Evolutionary conservation across 2,329 filamentous ascomycete species (phyloP), one percentile per base, ranked within the genome.

Genomic region (Diplodia corticola): DNA sequence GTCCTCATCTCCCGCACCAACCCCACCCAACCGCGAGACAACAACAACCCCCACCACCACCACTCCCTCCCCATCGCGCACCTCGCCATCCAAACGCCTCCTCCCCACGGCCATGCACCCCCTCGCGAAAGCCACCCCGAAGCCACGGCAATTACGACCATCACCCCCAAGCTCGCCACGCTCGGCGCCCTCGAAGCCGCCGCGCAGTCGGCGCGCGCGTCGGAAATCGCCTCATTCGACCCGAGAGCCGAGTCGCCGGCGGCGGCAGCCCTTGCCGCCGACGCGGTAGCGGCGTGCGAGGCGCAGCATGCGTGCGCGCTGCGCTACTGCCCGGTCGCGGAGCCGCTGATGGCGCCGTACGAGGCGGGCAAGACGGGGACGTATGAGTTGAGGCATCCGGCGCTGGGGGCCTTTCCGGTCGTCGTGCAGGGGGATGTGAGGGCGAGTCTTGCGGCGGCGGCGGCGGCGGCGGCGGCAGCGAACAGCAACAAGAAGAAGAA

Each of bases 271-370:
- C 79, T 88, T 2, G 81, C 84, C 50, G 87, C 90, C 72, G 81
- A 84, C 2, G 80, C 84, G 0, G 84, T 89, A 10, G 82, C 88
- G 4, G 82, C 83, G 67, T 85, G 88, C 37, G 89, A 89, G 0
- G 87, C 90, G 73, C 83, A 85, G 35, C 89, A 92, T 77, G 88
- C 86, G 70, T 90, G 87, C 26, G 84, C 88, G 2, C 84, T 93
- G 2, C 86, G 91, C n/a, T 92, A 89, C 85, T 76, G 72, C n/a
- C 71, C 71, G n/a, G 75, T 77, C 28, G 70, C 77, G 15, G 74
- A 77, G 12, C 70, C 74, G 28, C 63, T 65, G 13, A 60, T 64
- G 49, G 40, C 53, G 15, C 61, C 61, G 5, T 65, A 65, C 61
- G 49, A 63, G 40, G 30, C 53, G 28, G 70, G 75, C 55, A 75